Evolutionary conservation across 108 stramenopile species (phyloP), one percentile per base, ranked within the genome.

Genomic region (Fragilaria crotonensis): DNA sequence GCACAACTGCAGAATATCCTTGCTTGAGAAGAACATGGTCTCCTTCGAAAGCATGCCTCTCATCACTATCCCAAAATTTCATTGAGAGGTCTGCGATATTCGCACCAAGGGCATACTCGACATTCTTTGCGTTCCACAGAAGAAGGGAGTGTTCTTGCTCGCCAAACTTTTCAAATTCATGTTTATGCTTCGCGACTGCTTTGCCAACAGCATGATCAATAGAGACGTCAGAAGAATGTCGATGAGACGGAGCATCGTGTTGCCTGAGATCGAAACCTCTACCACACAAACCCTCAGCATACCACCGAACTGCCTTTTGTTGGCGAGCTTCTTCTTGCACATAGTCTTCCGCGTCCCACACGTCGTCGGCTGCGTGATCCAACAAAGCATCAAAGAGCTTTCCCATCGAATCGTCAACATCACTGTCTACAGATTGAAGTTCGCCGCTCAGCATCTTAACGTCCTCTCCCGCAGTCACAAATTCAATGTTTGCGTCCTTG

Each of bases 31-130:
- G 46, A 3, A 85, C 81, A 64, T 91, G 90, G 28, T 87, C 85
- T 19, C 90, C 90, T 46, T 91, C 90, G 52, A 87, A 87, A 3
- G 84, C 85, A 61, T 85, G 80, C 27, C 69, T 71, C 23, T 91
- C 86, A 66, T 87, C 90, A 49, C 68, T 69, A 55, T 91, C 86
- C 90, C 90, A 91, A 62, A 71, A 80, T 53, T 68, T 79, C 78
- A 77, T 78, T 0, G 76, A 78, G n/a, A 83, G 48, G 58, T 76
- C 77, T 22, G 41, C 33, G 4, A 83, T 33, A 46, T 83, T 78
- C 1, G 81, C 71, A 5, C 75, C 75, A 36, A 81, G 68, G 30
- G 82, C 78, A 60, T 84, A 70, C 66, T 91, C 85, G 23, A 82
- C 44, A 52, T 91, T 87, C 41, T 84, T 84, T 29, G 63, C 61